Percentiles rank a stretch among this genome's conserved stretches.
Conservation (phyloP, 2,329 filamentous ascomycete species). For the Fusarium veterinarium region DNA sequence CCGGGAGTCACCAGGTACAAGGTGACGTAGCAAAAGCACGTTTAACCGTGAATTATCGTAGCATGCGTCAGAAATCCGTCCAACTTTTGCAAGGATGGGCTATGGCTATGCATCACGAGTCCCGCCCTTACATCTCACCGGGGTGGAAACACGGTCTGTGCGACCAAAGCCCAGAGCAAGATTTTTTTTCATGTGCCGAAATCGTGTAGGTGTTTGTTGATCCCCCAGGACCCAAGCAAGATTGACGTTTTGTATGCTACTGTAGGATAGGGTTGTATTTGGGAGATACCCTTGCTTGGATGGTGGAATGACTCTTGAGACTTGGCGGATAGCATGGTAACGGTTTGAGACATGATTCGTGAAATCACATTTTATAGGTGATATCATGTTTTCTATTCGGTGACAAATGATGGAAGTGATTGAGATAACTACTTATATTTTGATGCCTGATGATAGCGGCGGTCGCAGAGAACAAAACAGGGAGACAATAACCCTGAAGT, state of each 20-base stretch:
- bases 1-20: neutral
- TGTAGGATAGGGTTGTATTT: neutral
- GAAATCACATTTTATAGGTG: neutral
- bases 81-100: neutral
- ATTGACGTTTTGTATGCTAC: neutral
- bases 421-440: neutral
- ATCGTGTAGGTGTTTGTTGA: neutral
- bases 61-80: neutral
- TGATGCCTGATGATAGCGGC: neutral
- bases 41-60: neutral
- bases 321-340: neutral
- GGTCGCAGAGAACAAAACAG: neutral
- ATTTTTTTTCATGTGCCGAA: neutral
- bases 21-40: neutral
- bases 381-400: neutral
- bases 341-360: neutral
- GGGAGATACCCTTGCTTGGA: neutral
- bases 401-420: neutral
- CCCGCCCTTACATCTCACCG: slow-evolving; percentile 20
- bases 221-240: neutral
- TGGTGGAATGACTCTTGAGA: neutral
- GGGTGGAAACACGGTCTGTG: slow-evolving; percentile 16
- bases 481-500: neutral
- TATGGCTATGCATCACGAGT: neutral
- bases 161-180: neutral